A percentile compares a stretch with the other conserved stretches of the same genome.
phyloP scores from a whole-genome alignment of 164 flowering plant species.

The Vitis rotundifolia region DNA sequence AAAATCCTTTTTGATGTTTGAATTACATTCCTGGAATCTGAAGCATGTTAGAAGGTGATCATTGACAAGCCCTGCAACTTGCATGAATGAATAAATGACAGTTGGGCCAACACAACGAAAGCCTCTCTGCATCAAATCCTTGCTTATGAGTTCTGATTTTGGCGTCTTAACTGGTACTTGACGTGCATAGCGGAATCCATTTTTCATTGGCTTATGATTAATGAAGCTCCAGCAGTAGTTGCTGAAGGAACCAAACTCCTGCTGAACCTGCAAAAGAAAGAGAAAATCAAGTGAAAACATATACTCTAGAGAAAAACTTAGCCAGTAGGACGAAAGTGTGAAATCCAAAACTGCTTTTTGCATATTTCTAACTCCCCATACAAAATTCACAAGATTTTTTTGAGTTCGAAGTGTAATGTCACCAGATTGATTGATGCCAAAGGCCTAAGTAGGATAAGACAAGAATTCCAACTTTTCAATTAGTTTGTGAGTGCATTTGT shows the following conservation, averaged over 20 bases:
- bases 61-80: conserved; percentile 76
- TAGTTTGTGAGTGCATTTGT: too few relatives aligned
- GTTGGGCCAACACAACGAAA: conserved; percentile 87
- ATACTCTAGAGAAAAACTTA: too few relatives aligned
- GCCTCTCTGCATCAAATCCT: conserved; percentile 82
- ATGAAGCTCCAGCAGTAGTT: conserved; percentile 85
- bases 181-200: conserved; percentile 63
- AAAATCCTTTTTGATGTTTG: conserved; percentile 16
- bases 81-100: conserved; percentile 85
- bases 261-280: conserved; percentile 53
- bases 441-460: too few relatives aligned
- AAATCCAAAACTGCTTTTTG: too few relatives aligned
- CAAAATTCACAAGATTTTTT: too few relatives aligned
- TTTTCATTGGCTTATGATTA: conserved; percentile 63
- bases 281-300: neutral
- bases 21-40: conserved; percentile 63
- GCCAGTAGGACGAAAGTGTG: too few relatives aligned
- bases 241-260: conserved; percentile 80
- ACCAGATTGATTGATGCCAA: too few relatives aligned
- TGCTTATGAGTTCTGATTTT: conserved; percentile 82
- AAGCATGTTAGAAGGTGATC: conserved; percentile 79
- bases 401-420: too few relatives aligned
- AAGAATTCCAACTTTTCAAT: too few relatives aligned
- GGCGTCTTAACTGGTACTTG: conserved; percentile 89
- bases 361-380: too few relatives aligned